Conservation (phyloP, 1,284 basidiomycete genomes). For the Rhodotorula sp. region DNA sequence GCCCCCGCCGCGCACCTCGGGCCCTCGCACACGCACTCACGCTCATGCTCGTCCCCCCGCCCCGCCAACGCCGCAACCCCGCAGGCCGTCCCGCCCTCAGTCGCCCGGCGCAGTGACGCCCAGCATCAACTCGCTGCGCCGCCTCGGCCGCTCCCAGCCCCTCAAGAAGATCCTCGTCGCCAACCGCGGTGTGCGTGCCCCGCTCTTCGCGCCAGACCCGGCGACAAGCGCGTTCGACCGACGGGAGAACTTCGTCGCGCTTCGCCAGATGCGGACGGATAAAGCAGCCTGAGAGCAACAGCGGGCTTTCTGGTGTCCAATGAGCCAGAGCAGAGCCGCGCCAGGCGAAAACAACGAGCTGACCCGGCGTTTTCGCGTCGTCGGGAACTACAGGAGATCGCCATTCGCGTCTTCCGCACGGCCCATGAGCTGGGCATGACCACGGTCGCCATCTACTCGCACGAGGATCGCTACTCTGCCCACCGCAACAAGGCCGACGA, state of each 20-base stretch:
- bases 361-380: conserved; percentile 8
- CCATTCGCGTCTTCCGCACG: conserved; percentile 96
- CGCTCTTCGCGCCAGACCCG: conserved; percentile 6
- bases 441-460: conserved; percentile 97
- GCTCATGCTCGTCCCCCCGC: no score
- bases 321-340: not conserved
- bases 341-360: not conserved
- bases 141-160: conserved; percentile 20
- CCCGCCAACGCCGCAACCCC: not conserved
- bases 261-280: not conserved
- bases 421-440: conserved; percentile 99
- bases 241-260: not conserved
- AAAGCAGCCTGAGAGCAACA: not conserved
- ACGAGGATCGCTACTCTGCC: conserved; percentile 93
- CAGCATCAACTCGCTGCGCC: conserved; percentile 27
- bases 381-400: conserved; percentile 76
- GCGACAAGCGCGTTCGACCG: not conserved
- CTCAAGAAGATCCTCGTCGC: conserved; percentile 62
- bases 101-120: conserved; percentile 16
- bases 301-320: not conserved
- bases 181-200: conserved; percentile 77
- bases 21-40: not conserved
- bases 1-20: not conserved
- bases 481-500: conserved; percentile 99
- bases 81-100: conserved; percentile 18